These are phyloP conservation scores for Fusarium nelsonii DNA, from an alignment of 2,329 filamentous ascomycete species.

Conservation along the genomic window DNA sequence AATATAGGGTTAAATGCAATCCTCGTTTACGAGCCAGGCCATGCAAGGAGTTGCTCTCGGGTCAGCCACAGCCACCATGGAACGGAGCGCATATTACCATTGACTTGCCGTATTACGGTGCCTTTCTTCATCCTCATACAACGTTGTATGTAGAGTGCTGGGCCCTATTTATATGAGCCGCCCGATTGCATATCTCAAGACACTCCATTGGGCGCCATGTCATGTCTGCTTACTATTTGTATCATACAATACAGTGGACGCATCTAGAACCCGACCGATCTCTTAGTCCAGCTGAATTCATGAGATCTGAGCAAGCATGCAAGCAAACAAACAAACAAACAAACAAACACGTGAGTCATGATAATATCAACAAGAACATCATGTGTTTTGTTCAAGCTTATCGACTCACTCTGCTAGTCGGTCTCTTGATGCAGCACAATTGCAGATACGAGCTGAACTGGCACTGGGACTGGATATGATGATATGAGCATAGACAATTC, in stretches of 20 bases:
- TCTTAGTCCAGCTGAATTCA: conserved; percentile 4
- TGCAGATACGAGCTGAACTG: conserved; percentile 32
- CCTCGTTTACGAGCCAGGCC: neutral
- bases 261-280: neutral
- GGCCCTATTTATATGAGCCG: conserved; percentile 4
- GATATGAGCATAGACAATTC: conserved; percentile 14
- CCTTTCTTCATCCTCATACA: conserved; percentile 13
- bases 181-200: neutral
- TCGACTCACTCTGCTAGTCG: conserved; percentile 8
- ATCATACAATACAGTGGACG: neutral
- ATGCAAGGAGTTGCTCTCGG: conserved; percentile 35
- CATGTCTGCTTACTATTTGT: conserved; percentile 10
- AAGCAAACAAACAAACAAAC: no score
- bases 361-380: conserved; percentile 14
- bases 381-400: neutral
- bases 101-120: neutral
- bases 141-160: conserved; percentile 29
- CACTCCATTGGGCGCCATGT: conserved; percentile 5
- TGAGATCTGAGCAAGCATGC: conserved; percentile 2
- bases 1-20: conserved; percentile 1
- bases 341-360: conserved; percentile 8
- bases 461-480: conserved; percentile 3
- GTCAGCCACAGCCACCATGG: conserved; percentile 41
- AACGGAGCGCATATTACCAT: conserved; percentile 14
- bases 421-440: conserved; percentile 2